Evolutionary conservation across 2,329 filamentous ascomycete genomes (phyloP), one percentile per base, ranked within the genome.

Genomic region (Camillea tinctor): DNA sequence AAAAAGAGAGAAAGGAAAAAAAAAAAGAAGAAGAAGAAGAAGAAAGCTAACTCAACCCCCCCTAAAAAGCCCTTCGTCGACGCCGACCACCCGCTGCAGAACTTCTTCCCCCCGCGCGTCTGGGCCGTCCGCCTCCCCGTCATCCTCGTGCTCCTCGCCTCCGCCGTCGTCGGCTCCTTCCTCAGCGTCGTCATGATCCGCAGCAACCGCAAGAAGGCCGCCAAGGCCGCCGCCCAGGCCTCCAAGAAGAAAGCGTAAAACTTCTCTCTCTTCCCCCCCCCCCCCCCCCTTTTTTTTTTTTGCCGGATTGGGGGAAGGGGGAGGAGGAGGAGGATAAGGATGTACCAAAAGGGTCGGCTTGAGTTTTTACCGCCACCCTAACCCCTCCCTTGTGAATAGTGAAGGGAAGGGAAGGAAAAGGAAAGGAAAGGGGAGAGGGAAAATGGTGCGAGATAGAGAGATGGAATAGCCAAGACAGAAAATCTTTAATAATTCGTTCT

Each of bases 71-170:
- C 95, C 75, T 99, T 99, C 77, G 95, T 99, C 78, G 95, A 99
- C 77, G 86, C 90, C 60, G 92, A 92, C 75, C 95, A 99, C 77
- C 89, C 92, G 59, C 89, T 98, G 60, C 95, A 99, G 75, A 90
- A 90, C 75, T 84, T 98, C 81, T 99, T 99, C 81, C 95, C 92
- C 64, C 94, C 94, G 52, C 93, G 95, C 76, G 93, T 97, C 75
- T 99, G 95, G 95, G 95, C 95, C 62, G 97, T 99, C 75, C 93
- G 95, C 76, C 95, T 99, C 73, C 95, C 95, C 69, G 94, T 99
- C 71, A 97, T 99, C 75, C 88, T 99, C 68, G 89, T 97, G 65
- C 88, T 99, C 52, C 84, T 99, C 67, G 93, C 90, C 66, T 93
- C 89, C 62, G 93, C 95, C 61, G 93, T 99, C 61, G 94, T 99